Conservation (phyloP, 106 monocot genomes). For the Dendrobium nobile region DNA sequence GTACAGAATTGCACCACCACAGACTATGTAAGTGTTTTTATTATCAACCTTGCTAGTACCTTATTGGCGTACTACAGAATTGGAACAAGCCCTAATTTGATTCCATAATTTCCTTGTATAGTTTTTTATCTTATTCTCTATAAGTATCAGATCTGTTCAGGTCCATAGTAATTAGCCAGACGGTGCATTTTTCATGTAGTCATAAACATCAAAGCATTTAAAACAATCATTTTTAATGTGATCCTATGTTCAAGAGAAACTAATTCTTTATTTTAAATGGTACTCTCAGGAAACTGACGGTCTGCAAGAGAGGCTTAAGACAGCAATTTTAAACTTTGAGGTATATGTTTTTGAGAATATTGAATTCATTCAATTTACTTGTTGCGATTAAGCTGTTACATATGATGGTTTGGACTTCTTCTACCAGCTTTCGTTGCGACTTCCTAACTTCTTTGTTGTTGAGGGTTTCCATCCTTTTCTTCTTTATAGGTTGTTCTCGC, state of each 20-base stretch:
- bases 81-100: background rate
- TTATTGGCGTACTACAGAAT: background rate
- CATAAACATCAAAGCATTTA: background rate
- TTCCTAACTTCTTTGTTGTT: no score
- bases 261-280: slow-evolving; percentile 29
- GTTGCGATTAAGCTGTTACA: background rate
- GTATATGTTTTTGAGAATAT: slow-evolving; percentile 22
- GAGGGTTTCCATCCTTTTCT: no score
- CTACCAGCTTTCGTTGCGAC: no score
- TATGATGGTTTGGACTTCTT: background rate
- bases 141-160: background rate
- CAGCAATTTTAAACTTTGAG: slow-evolving; percentile 38
- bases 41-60: background rate
- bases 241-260: background rate
- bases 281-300: slow-evolving; percentile 50
- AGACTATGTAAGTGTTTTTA: background rate
- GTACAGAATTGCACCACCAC: background rate
- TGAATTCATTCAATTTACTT: slow-evolving; percentile 1
- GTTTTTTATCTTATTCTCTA: background rate
- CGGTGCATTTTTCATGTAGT: background rate
- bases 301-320: slow-evolving; percentile 43
- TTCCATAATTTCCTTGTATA: background rate
- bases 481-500: no score
- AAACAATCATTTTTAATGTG: background rate
- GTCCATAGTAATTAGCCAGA: background rate